Percentiles rank a stretch among this genome's conserved stretches.
These are phyloP conservation scores for Melanopsichium pennsylvanicum DNA, from an alignment of 1,284 basidiomycete species.

Conservation along the genomic window DNA sequence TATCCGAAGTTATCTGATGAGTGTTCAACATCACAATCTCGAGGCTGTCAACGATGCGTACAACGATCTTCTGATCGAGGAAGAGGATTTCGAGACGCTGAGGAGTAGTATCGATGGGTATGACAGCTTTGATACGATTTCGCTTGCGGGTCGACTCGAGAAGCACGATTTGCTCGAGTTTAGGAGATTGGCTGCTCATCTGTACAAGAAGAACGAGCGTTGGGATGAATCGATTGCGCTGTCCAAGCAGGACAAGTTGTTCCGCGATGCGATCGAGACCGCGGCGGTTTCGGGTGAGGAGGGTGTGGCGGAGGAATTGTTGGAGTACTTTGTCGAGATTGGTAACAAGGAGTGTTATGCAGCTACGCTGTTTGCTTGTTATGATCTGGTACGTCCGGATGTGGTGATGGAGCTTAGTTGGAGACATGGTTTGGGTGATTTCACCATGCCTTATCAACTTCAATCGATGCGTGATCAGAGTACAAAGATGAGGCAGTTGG, in stretches of 20 bases:
- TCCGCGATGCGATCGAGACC: conserved; percentile 94
- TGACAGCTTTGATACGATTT: conserved; percentile 95
- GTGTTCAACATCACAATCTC: conserved; percentile 93
- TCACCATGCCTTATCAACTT: conserved; percentile 92
- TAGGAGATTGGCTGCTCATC: conserved; percentile 83
- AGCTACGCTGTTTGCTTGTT: conserved; percentile 86
- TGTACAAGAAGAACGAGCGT: conserved; percentile 94
- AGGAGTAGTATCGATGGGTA: conserved; percentile 95
- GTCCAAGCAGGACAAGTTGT: conserved; percentile 94
- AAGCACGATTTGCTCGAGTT: conserved; percentile 93
- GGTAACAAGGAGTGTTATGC: conserved; percentile 98
- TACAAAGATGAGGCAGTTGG: conserved; percentile 69
- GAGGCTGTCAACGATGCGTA: conserved; percentile 97
- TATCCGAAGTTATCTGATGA: conserved; percentile 93
- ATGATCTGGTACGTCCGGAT: conserved; percentile 89
- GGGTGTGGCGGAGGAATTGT: conserved; percentile 90
- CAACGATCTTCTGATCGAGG: conserved; percentile 95
- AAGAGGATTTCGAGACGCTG: conserved; percentile 97
- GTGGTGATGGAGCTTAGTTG: conserved; percentile 93
- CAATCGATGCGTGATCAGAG: conserved; percentile 73
- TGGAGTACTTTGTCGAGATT: conserved; percentile 86
- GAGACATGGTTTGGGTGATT: conserved; percentile 93
- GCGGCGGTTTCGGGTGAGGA: conserved; percentile 81
- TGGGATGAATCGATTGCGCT: conserved; percentile 95
- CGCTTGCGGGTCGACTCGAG: conserved; percentile 84